These are phyloP conservation scores for Actinomucor elegans DNA, from an alignment of 371 early-diverging fungal genomes.

Conservation along the genomic window DNA sequence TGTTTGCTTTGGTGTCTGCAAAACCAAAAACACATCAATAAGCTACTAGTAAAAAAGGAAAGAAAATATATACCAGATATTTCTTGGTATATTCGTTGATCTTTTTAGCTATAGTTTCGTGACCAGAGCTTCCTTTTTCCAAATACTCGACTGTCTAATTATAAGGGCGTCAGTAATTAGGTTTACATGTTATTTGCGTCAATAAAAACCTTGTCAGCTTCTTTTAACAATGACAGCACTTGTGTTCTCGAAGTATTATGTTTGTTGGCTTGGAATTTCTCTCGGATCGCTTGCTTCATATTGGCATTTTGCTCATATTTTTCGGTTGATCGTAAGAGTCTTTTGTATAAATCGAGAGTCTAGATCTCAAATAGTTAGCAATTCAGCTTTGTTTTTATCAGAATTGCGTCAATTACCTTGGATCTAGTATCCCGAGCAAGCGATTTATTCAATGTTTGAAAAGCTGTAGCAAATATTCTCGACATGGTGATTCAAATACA, in stretches of 20 bases:
- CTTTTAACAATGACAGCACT: constrained; percentile 1
- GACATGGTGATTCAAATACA: no score
- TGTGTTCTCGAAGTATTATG: constrained; percentile 8
- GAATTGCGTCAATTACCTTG: no score
- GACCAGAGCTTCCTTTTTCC: neutral
- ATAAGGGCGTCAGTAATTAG: neutral
- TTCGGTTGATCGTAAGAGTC: constrained; percentile 15
- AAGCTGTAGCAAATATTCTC: no score
- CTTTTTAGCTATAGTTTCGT: neutral
- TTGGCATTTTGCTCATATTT: neutral
- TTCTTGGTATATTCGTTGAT: neutral
- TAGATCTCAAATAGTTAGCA: no score
- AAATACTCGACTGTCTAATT: constrained; percentile 10
- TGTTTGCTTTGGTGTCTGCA: neutral
- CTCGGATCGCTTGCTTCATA: neutral
- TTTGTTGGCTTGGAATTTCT: constrained; percentile 11
- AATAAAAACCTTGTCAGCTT: constrained; percentile 16
- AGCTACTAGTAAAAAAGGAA: no score
- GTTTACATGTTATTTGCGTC: no score
- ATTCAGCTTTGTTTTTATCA: no score
- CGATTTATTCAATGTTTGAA: no score
- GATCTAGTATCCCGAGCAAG: no score
- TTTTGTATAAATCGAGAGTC: constrained; percentile 23
- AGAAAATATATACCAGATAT: neutral
- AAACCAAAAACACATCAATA: no score